Evolutionary conservation across 768 basidiomycete genomes (phyloP), one percentile per base, ranked within the genome.

Genomic region (Pluteus cervinus): DNA sequence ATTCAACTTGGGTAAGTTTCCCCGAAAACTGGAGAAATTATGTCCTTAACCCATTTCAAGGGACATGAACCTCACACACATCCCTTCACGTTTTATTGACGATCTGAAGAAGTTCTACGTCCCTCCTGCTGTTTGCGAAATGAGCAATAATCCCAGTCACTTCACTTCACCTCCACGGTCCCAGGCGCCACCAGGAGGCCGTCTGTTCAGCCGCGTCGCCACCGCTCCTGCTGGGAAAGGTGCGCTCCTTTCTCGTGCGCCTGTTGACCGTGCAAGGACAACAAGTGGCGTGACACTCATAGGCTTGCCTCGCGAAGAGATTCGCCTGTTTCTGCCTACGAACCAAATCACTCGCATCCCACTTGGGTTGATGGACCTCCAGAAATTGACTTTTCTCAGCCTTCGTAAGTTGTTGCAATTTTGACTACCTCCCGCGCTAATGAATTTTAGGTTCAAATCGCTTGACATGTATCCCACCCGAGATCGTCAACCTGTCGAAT

Each of bases 291-390:
- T 48, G 7, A 51, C 57, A 2, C 45, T 66, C 15, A 24, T 63
- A 24, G 65, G 69, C 1, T 55, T 68, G 25, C 63, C 70, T 7
- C 63, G 65, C 48, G 63, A 75, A 33, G 61, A 74, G 24, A 61
- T 85, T 4, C 67, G 75, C 20, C 57, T 88, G 4, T 79, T 66
- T 42, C 69, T 86, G 0, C 69, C 65, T 12, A 49, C 58, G 4
- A 85, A 86, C 48, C 43, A 38, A 15, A 79, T 88, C 21, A 55
- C 62, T 0, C 53, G 46, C 7, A 54, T 88, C 4, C 85, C 85
- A 4, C 48, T 52, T 1, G 71, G 78, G 42, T 53, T 88, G 3
- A 81, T 84, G 50, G 54, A 52, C 2, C 53, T 86, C 25, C 55
- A 70, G 2, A 69, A 73, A 33, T 52, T 86, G 29, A 79, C 76